Conservation (phyloP, 2,329 filamentous ascomycete genomes). For the Aspergillus japonicus region DNA sequence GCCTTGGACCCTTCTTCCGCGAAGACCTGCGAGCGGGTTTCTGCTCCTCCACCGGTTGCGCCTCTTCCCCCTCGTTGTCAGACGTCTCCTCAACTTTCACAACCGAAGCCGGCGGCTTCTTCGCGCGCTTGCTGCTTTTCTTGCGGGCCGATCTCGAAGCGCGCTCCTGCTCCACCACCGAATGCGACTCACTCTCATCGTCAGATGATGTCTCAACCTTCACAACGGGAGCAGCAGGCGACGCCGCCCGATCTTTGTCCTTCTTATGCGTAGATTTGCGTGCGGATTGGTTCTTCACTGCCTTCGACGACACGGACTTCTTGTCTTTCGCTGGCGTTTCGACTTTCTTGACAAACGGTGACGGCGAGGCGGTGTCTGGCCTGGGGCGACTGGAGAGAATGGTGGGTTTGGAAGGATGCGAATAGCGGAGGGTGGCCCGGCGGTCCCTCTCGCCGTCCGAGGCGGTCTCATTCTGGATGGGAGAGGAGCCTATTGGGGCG, state of each 20-base stretch:
- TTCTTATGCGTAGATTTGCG: not conserved
- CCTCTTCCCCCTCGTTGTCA: not conserved
- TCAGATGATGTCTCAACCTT: not conserved
- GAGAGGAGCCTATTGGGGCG: constrained; percentile 33
- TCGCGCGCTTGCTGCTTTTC: too few species aligned
- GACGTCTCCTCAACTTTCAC: constrained; percentile 5
- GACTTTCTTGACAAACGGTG: not conserved
- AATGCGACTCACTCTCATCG: not conserved
- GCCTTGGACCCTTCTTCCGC: constrained; percentile 1
- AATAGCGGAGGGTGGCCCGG: constrained; percentile 36
- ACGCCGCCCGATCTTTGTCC: not conserved
- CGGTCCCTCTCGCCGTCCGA: constrained; percentile 26
- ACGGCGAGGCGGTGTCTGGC: not conserved
- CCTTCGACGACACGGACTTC: not conserved
- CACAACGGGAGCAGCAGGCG: not conserved
- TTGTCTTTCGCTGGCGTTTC: not conserved
- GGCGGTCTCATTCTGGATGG: constrained; percentile 22
- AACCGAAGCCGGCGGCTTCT: constrained; percentile 5
- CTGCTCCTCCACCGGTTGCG: not conserved
- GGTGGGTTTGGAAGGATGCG: constrained; percentile 27
- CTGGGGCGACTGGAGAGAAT: constrained; percentile 12
- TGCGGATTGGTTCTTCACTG: not conserved
- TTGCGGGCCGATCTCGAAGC: too few species aligned
- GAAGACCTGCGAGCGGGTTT: not conserved
- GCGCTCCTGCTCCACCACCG: too few species aligned